Base-by-base conservation (phyloP, 768 basidiomycete species). In the Agrocybe praecox region DNA sequence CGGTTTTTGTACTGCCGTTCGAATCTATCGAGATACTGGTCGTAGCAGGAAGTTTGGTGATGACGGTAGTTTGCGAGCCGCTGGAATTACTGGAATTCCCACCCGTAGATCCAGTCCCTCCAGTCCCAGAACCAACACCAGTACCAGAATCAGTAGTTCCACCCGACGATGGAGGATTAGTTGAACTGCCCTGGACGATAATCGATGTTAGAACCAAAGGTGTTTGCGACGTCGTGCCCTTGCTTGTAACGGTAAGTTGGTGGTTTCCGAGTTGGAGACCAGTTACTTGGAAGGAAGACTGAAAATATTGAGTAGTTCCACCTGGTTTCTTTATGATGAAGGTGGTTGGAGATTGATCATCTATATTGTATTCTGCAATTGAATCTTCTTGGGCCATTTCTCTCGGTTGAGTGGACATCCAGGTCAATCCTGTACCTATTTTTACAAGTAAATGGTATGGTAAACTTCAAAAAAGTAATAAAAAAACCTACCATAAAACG, bases 351-450 rank as follows among this genome's bases (percentile, higher is more conserved):
- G 57, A 33, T 10, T 58, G 62, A 11, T 59, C 63, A 49, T 73
- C 72, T 19, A 73, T 58, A 11, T 61, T 55, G 46, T 67, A 73
- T 14, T 60, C 59, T 2, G 64, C 68, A 7, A 45, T 58, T 0
- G 65, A 46, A 8, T 56, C 24, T 11, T 53, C 51, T n/a, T 61
- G 54, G 0, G 63, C 53, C 2, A 59, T 56, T 26, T 62, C 64
- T 11, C 44, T 60, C 2, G 68, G 68, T 18, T 64, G 49, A 17
- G 48, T 58, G 15, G 67, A 67, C 6, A 64, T 40, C 66, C 67
- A 68, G 10, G 53, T 66, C 9, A 71, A 54, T 3, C 60, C 63
- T 10, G 62, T 69, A 0, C 71, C 71, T 73, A 47, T 7, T 10
- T 11, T 19, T 17, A 15, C 18, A 45, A n/a, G 45, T 22, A 40